A percentile compares a stretch with the other conserved stretches of the same genome.
phyloP scores from a whole-genome alignment of 257 asterid genomes.

The Solanum chiquidenum region DNA sequence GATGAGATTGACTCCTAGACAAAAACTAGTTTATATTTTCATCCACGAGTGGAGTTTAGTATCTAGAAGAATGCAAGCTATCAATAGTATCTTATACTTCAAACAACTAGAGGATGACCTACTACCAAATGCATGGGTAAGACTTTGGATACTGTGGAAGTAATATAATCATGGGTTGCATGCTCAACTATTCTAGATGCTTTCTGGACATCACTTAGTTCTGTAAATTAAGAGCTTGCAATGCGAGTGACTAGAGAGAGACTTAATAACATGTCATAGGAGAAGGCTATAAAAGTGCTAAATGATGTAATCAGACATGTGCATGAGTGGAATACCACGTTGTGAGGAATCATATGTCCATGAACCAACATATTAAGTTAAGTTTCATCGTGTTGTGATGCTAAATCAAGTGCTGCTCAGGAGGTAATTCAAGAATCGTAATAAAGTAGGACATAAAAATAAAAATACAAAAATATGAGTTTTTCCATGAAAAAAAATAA shows the following conservation, averaged over 20 bases:
- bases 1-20: too few relatives aligned
- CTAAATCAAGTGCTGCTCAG: neutral
- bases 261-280: neutral
- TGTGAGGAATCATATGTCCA: neutral
- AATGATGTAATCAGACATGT: neutral
- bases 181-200: neutral
- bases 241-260: neutral
- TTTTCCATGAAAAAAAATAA: too few relatives aligned
- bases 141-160: too few relatives aligned
- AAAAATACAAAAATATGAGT: too few relatives aligned
- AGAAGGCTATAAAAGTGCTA: neutral
- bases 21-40: too few relatives aligned
- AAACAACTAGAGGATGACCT: too few relatives aligned
- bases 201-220: neutral
- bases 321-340: neutral
- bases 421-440: neutral
- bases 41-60: too few relatives aligned
- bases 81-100: too few relatives aligned
- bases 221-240: neutral
- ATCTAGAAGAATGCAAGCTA: too few relatives aligned
- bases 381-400: too few relatives aligned
- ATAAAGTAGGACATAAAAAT: neutral
- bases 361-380: neutral
- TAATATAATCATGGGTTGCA: neutral
- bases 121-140: too few relatives aligned